Evolutionary conservation across 2,329 filamentous ascomycete species (phyloP).

Genomic region (Fusarium dlaminii): DNA sequence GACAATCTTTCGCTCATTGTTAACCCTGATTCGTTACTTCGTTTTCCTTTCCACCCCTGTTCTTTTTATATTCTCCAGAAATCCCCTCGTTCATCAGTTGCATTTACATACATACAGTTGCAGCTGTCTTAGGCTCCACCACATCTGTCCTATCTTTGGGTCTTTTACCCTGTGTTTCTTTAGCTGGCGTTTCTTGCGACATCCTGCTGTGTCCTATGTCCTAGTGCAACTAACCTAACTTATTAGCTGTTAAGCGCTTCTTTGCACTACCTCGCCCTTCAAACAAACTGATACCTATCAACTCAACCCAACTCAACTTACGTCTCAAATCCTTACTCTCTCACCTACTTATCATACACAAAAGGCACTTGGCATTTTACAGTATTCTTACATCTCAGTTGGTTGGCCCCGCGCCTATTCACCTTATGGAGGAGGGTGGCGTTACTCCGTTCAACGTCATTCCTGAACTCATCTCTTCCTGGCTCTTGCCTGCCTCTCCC

Average conservation of each 20-base stretch:
- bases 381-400: conserved; percentile 4
- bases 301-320: neutral
- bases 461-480: conserved; percentile 20
- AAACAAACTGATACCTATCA: neutral
- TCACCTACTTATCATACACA: neutral
- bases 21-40: conserved; percentile 26
- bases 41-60: conserved; percentile 15
- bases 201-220: conserved; percentile 30
- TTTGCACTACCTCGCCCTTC: neutral
- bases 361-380: neutral
- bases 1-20: conserved; percentile 10
- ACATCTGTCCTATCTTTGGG: conserved; percentile 21
- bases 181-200: conserved; percentile 34
- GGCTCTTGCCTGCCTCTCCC: neutral
- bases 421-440: conserved; percentile 40
- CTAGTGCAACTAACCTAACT: conserved; percentile 4
- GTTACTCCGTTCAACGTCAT: conserved; percentile 32
- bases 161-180: conserved; percentile 31
- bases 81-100: conserved; percentile 10
- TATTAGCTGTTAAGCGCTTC: conserved; percentile 12
- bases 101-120: neutral
- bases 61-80: conserved; percentile 28
- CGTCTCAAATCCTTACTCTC: neutral
- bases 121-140: conserved; percentile 37
- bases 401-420: conserved; percentile 18